Evolutionary conservation across 1,139 yeast genomes (phyloP).

Genomic region (Lodderomyces metapsilosis): DNA sequence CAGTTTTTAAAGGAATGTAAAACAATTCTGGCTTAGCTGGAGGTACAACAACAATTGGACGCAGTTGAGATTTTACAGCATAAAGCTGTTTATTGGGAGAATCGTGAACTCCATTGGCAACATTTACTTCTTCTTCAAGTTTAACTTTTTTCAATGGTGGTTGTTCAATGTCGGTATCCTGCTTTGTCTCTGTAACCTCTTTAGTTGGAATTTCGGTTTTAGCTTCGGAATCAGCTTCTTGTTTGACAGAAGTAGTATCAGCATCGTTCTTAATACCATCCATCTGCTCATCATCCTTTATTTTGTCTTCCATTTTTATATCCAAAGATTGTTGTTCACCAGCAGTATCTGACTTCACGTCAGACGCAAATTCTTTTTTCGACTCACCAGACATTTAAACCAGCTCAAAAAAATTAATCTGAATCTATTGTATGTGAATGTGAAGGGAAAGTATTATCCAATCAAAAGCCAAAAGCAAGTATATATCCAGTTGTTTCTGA

Average conservation of each 20-base stretch:
- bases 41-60: conserved; percentile 50
- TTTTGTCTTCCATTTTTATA: neutral
- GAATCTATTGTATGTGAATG: neutral
- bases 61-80: conserved; percentile 10
- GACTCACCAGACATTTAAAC: conserved; percentile 1
- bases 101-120: neutral
- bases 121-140: conserved; percentile 9
- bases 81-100: neutral
- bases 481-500: too few relatives aligned
- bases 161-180: conserved; percentile 3
- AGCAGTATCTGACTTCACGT: neutral
- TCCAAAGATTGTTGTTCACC: neutral
- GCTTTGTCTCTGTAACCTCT: neutral
- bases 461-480: too few relatives aligned
- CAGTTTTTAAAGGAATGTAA: conserved; percentile 81
- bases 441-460: too few relatives aligned
- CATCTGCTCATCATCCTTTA: neutral
- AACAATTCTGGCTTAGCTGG: conserved; percentile 53
- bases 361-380: conserved; percentile 3
- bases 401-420: neutral
- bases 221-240: neutral
- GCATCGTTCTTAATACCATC: neutral
- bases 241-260: neutral
- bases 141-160: conserved; percentile 13
- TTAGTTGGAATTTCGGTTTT: neutral